phyloP scores from a whole-genome alignment of 345 rosid genomes.

The Toxicodendron radicans region DNA sequence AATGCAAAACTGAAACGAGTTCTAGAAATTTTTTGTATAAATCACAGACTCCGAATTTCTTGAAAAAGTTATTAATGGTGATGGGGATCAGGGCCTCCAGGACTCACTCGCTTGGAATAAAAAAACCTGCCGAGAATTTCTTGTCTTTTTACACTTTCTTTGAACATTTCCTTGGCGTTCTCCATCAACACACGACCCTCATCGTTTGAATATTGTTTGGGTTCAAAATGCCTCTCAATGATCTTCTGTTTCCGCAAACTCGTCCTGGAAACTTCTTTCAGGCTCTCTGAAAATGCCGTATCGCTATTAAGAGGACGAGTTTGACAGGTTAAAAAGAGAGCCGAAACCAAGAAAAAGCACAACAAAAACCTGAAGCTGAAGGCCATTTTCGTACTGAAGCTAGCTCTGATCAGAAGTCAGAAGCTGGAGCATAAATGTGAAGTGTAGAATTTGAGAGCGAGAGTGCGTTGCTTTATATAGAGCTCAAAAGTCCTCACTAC shows the following conservation, averaged over 20 bases:
- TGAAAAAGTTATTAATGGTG: slow-evolving; percentile 41
- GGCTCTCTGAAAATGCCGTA: not conserved
- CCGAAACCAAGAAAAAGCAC: not conserved
- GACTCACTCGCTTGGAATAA: slow-evolving; percentile 47
- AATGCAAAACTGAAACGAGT: not conserved
- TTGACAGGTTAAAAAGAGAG: not conserved
- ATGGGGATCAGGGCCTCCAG: slow-evolving; percentile 75
- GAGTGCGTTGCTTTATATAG: too few relatives aligned
- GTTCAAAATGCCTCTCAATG: slow-evolving; percentile 17
- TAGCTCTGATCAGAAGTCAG: not conserved
- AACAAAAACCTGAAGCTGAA: slow-evolving; percentile 7
- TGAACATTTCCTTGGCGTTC: slow-evolving; percentile 43
- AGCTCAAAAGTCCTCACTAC: too few relatives aligned
- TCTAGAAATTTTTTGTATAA: not conserved
- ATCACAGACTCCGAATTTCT: not conserved
- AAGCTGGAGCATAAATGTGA: too few relatives aligned
- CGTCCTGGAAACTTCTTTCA: slow-evolving; percentile 6
- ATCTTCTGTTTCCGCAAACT: slow-evolving; percentile 15
- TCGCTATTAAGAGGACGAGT: slow-evolving; percentile 1
- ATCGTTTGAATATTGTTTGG: not conserved
- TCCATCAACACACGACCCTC: slow-evolving; percentile 36
- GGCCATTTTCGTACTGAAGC: not conserved
- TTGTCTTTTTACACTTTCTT: slow-evolving; percentile 42
- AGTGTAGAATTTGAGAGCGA: too few relatives aligned
- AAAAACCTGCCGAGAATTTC: slow-evolving; percentile 31